These are phyloP conservation scores for Suillus tomentosus DNA, from an alignment of 768 basidiomycete species.

Conservation along the genomic window DNA sequence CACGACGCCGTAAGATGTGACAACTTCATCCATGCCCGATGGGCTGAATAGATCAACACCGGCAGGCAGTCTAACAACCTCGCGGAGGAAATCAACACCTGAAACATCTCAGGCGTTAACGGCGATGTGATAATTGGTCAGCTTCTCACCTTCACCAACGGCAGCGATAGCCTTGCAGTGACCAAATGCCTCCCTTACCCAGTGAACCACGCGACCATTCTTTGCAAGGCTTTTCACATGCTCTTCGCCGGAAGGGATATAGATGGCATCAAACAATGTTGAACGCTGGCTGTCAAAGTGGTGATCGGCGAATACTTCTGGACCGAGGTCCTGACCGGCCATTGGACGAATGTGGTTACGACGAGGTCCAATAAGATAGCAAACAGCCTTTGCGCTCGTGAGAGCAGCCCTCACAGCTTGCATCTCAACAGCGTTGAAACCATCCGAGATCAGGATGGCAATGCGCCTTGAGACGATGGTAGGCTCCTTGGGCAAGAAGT, in stretches of 20 bases:
- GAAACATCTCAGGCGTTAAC: constrained; percentile 6
- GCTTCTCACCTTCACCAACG: constrained; percentile 58
- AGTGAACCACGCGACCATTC: constrained; percentile 77
- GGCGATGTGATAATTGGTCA: not conserved
- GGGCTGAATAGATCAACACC: constrained; percentile 42
- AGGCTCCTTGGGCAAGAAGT: constrained; percentile 54
- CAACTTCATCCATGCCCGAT: constrained; percentile 41
- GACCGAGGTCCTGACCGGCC: constrained; percentile 28
- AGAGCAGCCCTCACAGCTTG: constrained; percentile 57
- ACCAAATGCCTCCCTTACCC: constrained; percentile 82
- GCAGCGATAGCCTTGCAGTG: constrained; percentile 86
- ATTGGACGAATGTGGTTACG: constrained; percentile 47
- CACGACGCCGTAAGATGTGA: constrained; percentile 62
- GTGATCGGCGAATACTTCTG: constrained; percentile 59
- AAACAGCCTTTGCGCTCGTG: constrained; percentile 52
- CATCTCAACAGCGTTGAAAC: constrained; percentile 66
- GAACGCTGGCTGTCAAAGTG: constrained; percentile 78
- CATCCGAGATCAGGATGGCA: constrained; percentile 75
- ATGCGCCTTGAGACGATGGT: constrained; percentile 70
- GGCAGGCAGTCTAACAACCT: constrained; percentile 45
- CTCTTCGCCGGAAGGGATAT: constrained; percentile 70
- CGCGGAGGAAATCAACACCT: constrained; percentile 53
- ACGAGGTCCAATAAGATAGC: constrained; percentile 72
- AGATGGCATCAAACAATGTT: constrained; percentile 81
- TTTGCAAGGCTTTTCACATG: constrained; percentile 58